A percentile compares a stretch with the other conserved stretches of the same genome.
phyloP scores from a whole-genome alignment of 2,329 filamentous ascomycete genomes.

The Hypoxylon sp. region DNA sequence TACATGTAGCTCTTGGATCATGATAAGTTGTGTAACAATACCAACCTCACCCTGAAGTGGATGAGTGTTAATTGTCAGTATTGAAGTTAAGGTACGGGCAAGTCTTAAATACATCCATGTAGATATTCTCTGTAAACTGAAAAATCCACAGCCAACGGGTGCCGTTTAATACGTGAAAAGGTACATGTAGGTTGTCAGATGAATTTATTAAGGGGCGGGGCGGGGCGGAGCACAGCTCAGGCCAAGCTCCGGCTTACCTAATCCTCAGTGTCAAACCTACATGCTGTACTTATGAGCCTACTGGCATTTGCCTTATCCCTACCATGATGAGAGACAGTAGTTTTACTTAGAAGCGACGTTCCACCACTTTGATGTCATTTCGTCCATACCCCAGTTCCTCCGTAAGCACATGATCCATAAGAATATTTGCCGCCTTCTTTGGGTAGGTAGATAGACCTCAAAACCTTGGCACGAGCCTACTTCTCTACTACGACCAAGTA shows the following conservation, averaged over 20 bases:
- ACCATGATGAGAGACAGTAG: neutral
- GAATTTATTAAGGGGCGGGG: too few relatives aligned
- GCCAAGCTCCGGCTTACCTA: neutral
- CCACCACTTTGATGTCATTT: conserved; percentile 3
- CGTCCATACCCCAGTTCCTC: neutral
- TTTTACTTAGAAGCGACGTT: conserved; percentile 15
- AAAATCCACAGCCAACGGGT: too few relatives aligned
- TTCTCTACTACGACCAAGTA: conserved; percentile 5
- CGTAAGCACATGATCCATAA: conserved; percentile 11
- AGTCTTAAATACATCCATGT: too few relatives aligned
- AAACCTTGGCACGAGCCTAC: neutral
- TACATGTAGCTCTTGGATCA: conserved; percentile 85
- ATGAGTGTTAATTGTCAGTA: too few relatives aligned
- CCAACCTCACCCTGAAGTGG: too few relatives aligned
- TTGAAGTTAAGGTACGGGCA: too few relatives aligned
- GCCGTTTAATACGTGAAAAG: too few relatives aligned
- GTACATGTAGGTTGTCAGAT: too few relatives aligned
- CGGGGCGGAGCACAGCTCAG: neutral
- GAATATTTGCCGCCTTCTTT: neutral
- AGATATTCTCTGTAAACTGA: too few relatives aligned
- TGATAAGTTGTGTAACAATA: conserved; percentile 76
- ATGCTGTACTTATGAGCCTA: neutral
- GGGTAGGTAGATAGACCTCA: conserved; percentile 3
- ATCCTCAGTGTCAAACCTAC: too few relatives aligned
- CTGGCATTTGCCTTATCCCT: neutral